A percentile compares a stretch with the other conserved stretches of the same genome.
Conservation (phyloP, 2,329 filamentous ascomycete species). For the Colletotrichum horii region DNA sequence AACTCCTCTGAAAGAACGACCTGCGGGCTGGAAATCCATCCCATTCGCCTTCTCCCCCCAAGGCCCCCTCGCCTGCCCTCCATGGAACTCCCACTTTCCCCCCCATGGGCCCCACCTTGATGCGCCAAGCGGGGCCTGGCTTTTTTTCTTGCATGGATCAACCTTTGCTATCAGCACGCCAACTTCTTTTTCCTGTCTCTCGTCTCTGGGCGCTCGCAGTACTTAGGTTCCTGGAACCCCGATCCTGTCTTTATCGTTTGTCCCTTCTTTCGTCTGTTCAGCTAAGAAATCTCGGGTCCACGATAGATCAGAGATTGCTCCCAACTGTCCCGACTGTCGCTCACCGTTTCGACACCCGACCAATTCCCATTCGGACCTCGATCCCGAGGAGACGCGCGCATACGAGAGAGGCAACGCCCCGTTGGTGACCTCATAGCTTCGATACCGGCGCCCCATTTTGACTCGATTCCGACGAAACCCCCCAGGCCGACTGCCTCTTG, state of each 20-base stretch:
- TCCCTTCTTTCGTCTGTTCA: neutral
- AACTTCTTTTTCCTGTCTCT: slow-evolving; percentile 12
- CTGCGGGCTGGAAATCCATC: neutral
- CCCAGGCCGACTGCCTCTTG: slow-evolving; percentile 1
- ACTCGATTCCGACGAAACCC: neutral
- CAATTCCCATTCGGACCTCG: neutral
- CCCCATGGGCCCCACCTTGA: neutral
- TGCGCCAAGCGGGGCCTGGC: slow-evolving; percentile 14
- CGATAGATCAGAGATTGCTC: neutral
- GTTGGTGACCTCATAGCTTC: slow-evolving; percentile 11
- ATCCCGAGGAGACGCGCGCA: neutral
- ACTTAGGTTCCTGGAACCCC: slow-evolving; percentile 19
- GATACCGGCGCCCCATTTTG: neutral
- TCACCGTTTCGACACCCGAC: neutral
- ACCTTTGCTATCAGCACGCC: slow-evolving; percentile 18
- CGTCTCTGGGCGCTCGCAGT: neutral
- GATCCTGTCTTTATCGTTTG: slow-evolving; percentile 4
- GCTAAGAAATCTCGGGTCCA: neutral
- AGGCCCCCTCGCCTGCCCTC: neutral
- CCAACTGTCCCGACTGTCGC: neutral
- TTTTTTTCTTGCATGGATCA: slow-evolving; percentile 18
- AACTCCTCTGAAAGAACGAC: neutral
- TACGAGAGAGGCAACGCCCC: neutral
- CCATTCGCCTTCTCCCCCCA: neutral
- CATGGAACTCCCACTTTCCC: neutral